Evolutionary conservation across 345 rosid species (phyloP), one percentile per base, ranked within the genome.

Genomic region (Lepidium aucheri): DNA sequence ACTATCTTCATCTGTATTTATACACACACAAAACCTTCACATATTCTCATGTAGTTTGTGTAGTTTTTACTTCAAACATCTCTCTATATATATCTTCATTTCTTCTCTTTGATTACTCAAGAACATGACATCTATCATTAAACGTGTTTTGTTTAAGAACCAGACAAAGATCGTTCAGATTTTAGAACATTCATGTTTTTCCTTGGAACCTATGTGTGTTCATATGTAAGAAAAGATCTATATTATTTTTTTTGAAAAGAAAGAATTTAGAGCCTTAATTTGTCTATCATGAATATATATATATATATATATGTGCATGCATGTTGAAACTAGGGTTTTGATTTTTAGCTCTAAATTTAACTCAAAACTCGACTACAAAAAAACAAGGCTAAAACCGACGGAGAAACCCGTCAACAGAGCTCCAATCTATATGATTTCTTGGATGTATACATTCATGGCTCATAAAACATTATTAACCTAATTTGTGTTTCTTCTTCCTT

Each of bases 231-330:
- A 38, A 60, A 60, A 53, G 2, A 44, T 42, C 41, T 22, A 57
- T 39, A 36, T 71, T 53, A n/a, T 4, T 18, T 43, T 47, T 71
- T 36, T 46, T 28, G 17, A 22, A 36, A 44, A 28, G 13, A 1
- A 55, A 56, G 12, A 38, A 20, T 17, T 56, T 56, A 5, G n/a
- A 36, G 15, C 1, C 30, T 67, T 20, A 20, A 20, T 20, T 73
- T 45, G 16, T 65, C 41, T 46, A 33, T 56, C 40, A 28, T 65
- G 24, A 56, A n/a, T 57, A n/a, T n/a, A n/a, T n/a, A n/a, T n/a
- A n/a, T n/a, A n/a, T n/a, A n/a, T n/a, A n/a, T n/a, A n/a, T n/a
- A 34, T 53, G 52, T 67, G 68, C 72, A 60, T 73, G 77, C 63
- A 60, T 67, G 55, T 9, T 53, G 36, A 36, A 60, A 36, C 39